Percentiles rank a stretch among this genome's conserved stretches.
Conservation (phyloP, 2,329 filamentous ascomycete genomes). For the Pseudogymnoascus verrucosus region DNA sequence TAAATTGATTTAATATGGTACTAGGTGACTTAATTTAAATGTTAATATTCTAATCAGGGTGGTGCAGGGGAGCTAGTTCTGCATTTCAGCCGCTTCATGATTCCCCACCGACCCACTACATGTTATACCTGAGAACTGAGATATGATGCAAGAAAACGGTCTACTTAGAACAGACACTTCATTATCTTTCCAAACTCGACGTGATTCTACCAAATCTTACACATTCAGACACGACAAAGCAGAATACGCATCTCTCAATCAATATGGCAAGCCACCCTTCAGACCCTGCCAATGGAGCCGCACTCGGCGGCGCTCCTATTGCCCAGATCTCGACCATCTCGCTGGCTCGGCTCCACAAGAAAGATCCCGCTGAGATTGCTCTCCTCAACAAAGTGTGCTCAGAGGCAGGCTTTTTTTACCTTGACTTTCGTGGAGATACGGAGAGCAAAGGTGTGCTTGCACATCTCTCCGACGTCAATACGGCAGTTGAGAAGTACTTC, state of each 20-base stretch:
- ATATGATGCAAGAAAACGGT: neutral
- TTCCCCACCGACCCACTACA: neutral
- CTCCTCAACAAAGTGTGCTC: slow-evolving; percentile 12
- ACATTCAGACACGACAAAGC: neutral
- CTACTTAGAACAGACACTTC: neutral
- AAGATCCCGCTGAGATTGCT: slow-evolving; percentile 15
- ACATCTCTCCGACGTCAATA: slow-evolving; percentile 13
- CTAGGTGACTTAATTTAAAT: neutral
- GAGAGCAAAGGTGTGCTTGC: slow-evolving; percentile 11
- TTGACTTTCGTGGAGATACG: slow-evolving; percentile 16
- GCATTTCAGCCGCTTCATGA: neutral
- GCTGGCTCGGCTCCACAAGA: slow-evolving; percentile 14
- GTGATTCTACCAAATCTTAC: neutral
- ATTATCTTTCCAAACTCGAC: neutral
- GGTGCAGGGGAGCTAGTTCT: neutral
- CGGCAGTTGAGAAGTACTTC: slow-evolving; percentile 15
- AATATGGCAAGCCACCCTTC: slow-evolving; percentile 11
- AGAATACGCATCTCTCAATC: neutral
- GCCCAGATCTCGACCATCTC: slow-evolving; percentile 11
- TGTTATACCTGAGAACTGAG: neutral
- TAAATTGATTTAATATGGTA: neutral
- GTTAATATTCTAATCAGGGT: neutral
- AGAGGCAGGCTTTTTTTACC: slow-evolving; percentile 16
- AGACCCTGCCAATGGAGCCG: slow-evolving; percentile 14
- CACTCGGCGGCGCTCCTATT: slow-evolving; percentile 11